Evolutionary conservation across 768 basidiomycete genomes (phyloP), one percentile per base, ranked within the genome.

Genomic region (Hypholoma sublateritium): DNA sequence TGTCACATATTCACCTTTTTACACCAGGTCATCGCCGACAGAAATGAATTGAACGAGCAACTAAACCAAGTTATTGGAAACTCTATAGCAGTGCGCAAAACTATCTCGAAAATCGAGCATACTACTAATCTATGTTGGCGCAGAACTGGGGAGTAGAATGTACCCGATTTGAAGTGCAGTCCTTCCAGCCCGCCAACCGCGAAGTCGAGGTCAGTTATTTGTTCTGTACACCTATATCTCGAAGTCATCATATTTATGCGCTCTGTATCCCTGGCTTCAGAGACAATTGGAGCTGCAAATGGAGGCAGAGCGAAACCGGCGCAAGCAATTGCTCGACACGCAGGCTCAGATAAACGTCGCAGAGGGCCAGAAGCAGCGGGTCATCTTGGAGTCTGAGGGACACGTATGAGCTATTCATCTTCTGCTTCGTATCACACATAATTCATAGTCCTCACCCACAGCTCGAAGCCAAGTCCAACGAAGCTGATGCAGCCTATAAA

Each of bases 271-370:
- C 28, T 9, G 19, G 41, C 13, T 34, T 3, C 53, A 81, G 80
- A 74, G 80, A n/a, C 82, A 84, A 77, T 74, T 84, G 2, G 82
- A 84, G 58, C 72, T 84, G 11, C 81, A 83, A 64, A 83, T 83
- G 81, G 80, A 82, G 64, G 83, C 82, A 0, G 83, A 84, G 59
- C 67, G 83, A 32, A 81, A 83, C 58, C 64, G 83, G 17, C 71
- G 83, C 32, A 84, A 83, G 61, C 81, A 83, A 57, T 72, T 83
- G 13, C 69, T 84, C 19, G 82, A 84, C 61, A 84, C 83, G 0
- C 77, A 82, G 60, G 83, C 83, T 0, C 78, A 80, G 54, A 77
- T 84, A 57, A 84, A 84, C 62, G 74, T 84, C 39, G 82, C 83
- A 1, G 83, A 84, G 61, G 83, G 83, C 9, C 75, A 80, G 50